Evolutionary conservation across 192 early-diverging fungal species (phyloP).

Genomic region (Neocallimastix lanati): DNA sequence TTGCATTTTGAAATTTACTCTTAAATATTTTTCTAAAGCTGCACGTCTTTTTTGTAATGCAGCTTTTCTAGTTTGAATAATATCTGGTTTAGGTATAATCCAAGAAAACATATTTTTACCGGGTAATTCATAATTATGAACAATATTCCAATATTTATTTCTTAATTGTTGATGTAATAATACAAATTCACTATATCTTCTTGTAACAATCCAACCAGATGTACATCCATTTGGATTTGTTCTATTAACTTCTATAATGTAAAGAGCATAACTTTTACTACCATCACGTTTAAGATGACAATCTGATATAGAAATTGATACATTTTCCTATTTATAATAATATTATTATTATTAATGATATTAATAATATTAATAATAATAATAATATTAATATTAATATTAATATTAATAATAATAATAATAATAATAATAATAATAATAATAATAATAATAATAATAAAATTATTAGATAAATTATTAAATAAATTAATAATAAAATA

Average conservation of each 20-base stretch:
- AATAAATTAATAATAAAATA: no score
- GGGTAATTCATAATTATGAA: conserved; percentile 53
- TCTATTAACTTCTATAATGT: conserved; percentile 55
- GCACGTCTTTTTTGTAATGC: conserved; percentile 42
- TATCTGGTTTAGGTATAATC: conserved; percentile 9
- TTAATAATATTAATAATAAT: neutral
- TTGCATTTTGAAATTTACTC: conserved; percentile 12
- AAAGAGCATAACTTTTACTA: conserved; percentile 30
- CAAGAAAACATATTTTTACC: conserved; percentile 33
- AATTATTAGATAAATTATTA: no score
- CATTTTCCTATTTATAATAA: neutral
- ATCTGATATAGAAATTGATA: neutral
- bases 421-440: no score
- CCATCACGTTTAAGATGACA: conserved; percentile 25
- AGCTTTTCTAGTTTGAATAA: neutral
- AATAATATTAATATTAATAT: no score
- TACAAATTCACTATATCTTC: conserved; percentile 74
- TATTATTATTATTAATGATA: neutral
- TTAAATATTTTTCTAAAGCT: conserved; percentile 54
- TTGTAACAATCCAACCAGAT: conserved; percentile 52
- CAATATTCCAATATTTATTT: conserved; percentile 21
- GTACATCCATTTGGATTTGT: conserved; percentile 19
- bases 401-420: no score
- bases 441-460: no score
- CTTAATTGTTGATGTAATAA: conserved; percentile 55